Conservation (phyloP, 116 monocot species). For the Trichopus zeylanicus region DNA sequence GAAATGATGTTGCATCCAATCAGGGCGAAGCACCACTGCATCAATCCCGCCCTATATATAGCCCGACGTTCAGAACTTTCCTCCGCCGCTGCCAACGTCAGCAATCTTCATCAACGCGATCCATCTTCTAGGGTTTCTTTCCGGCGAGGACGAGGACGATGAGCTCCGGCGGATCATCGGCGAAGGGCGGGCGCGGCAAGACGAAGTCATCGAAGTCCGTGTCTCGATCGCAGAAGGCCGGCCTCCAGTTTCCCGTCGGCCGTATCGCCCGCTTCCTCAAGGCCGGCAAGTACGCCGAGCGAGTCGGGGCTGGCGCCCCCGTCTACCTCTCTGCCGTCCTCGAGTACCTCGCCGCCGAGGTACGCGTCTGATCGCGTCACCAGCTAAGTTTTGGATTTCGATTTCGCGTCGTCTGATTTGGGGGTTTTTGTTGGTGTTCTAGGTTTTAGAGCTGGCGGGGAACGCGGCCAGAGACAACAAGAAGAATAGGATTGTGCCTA, state of each 20-base stretch:
- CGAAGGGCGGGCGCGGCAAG: constrained; percentile 30
- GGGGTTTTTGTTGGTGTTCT: neutral
- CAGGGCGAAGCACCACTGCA: no score
- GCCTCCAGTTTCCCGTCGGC: constrained; percentile 64
- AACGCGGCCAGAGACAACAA: constrained; percentile 48
- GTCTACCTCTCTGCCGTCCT: constrained; percentile 52
- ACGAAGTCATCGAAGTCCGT: constrained; percentile 37
- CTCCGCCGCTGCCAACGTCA: no score
- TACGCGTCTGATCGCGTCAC: neutral
- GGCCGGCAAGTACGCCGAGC: constrained; percentile 48
- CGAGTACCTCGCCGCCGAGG: constrained; percentile 57
- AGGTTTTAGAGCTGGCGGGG: constrained; percentile 46
- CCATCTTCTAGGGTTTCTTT: no score
- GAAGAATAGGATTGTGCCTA: constrained; percentile 41
- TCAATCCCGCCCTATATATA: no score
- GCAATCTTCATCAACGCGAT: no score
- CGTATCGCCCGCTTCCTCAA: constrained; percentile 59
- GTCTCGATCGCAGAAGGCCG: constrained; percentile 47
- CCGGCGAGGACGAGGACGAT: no score
- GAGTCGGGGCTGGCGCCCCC: constrained; percentile 43
- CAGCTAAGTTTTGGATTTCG: neutral
- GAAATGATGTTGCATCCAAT: no score
- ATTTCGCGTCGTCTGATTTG: neutral
- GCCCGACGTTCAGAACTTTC: no score
- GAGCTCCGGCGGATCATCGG: neutral